A percentile compares a stretch with the other conserved stretches of the same genome.
Conservation (phyloP, 768 basidiomycete genomes). For the Podaxis rugospora region DNA sequence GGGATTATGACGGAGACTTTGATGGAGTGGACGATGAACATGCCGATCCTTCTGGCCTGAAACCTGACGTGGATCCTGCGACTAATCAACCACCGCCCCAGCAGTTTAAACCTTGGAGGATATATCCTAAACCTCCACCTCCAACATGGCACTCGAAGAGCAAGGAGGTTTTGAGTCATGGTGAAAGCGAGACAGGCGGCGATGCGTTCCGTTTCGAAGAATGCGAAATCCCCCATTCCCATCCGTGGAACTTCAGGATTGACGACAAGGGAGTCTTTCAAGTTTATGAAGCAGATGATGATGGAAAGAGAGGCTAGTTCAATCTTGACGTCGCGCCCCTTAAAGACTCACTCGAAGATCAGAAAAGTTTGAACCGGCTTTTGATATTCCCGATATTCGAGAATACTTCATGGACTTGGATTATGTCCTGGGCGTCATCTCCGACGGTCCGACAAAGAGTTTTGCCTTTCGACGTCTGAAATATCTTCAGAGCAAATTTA, state of each 20-base stretch:
- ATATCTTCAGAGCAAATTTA: conserved; percentile 91
- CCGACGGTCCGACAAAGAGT: conserved; percentile 94
- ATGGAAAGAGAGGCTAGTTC: conserved; percentile 26
- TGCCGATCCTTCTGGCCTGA: conserved; percentile 63
- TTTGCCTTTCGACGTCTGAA: conserved; percentile 90
- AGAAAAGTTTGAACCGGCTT: conserved; percentile 49
- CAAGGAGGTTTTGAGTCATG: conserved; percentile 40
- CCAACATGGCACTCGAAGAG: conserved; percentile 93
- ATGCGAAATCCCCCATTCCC: conserved; percentile 68
- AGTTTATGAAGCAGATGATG: conserved; percentile 49
- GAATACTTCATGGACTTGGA: conserved; percentile 98
- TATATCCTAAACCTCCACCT: conserved; percentile 90
- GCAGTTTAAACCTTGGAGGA: conserved; percentile 64
- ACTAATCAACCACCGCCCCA: conserved; percentile 10
- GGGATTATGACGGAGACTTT: conserved; percentile 83
- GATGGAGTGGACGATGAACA: conserved; percentile 58
- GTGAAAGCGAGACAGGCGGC: conserved; percentile 24
- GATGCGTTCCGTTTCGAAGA: conserved; percentile 66
- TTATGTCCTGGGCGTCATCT: conserved; percentile 83
- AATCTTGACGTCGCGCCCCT: neutral
- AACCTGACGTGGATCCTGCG: conserved; percentile 48
- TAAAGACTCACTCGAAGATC: neutral
- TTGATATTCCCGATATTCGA: conserved; percentile 77
- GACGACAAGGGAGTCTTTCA: conserved; percentile 92
- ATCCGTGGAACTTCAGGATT: conserved; percentile 63